A percentile compares a stretch with the other conserved stretches of the same genome.
Evolutionary conservation across 805 yeast genomes (phyloP).

Genomic region (Yamadazyma paraphyllophila): DNA sequence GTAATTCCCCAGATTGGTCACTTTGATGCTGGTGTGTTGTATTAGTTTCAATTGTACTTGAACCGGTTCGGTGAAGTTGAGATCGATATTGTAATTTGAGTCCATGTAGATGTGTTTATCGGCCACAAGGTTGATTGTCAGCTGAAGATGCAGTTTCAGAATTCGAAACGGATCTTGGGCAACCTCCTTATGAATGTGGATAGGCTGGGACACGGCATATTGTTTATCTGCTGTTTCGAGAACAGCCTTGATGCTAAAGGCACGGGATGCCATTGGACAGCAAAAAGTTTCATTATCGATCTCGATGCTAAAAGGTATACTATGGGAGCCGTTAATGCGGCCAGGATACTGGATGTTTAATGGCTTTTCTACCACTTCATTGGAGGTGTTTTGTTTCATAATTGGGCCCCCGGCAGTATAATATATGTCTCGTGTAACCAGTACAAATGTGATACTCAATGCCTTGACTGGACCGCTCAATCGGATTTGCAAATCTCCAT

Average conservation of each 20-base stretch:
- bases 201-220: not conserved
- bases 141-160: not conserved
- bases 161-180: not conserved
- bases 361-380: not conserved
- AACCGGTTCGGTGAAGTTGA: not conserved
- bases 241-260: not conserved
- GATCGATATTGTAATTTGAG: not conserved
- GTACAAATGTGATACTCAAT: not conserved
- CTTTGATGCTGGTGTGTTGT: not conserved
- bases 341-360: not conserved
- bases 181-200: not conserved
- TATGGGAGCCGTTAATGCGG: not conserved
- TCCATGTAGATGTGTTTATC: not conserved
- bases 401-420: constrained; percentile 2
- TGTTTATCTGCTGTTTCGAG: not conserved
- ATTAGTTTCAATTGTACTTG: not conserved
- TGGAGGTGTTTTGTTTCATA: not conserved
- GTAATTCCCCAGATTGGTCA: not conserved
- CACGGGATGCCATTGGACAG: not conserved
- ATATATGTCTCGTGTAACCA: not conserved
- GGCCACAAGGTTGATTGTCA: not conserved
- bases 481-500: not conserved
- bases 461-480: not conserved
- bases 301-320: not conserved
- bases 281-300: not conserved